Percentiles rank a stretch among this genome's conserved stretches.
Conservation (phyloP, 164 flowering plant species). For the Aristolochia californica region DNA sequence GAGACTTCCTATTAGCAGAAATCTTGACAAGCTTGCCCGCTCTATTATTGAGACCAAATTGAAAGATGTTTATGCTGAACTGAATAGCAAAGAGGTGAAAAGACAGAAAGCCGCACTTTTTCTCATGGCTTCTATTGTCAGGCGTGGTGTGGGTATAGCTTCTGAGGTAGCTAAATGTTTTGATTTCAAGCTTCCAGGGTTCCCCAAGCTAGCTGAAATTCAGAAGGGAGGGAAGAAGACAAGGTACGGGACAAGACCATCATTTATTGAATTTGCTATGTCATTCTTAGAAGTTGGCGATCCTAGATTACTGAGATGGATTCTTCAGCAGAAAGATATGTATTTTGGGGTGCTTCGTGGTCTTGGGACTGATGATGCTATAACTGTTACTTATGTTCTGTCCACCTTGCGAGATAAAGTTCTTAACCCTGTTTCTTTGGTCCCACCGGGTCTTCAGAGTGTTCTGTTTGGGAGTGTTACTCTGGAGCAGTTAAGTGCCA, state of each 20-base stretch:
- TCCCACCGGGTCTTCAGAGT: constrained; percentile 77
- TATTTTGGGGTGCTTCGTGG: constrained; percentile 74
- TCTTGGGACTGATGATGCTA: constrained; percentile 69
- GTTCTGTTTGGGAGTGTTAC: constrained; percentile 90
- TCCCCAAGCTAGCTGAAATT: constrained; percentile 45
- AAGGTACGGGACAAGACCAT: constrained; percentile 38
- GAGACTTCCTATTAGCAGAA: constrained; percentile 30
- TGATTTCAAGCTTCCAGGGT: constrained; percentile 53
- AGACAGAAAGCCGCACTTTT: constrained; percentile 52
- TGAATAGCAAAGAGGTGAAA: constrained; percentile 57
- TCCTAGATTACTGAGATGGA: constrained; percentile 71
- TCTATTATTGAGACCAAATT: constrained; percentile 43
- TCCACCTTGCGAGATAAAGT: constrained; percentile 61
- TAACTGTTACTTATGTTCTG: constrained; percentile 52
- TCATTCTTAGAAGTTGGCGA: constrained; percentile 85
- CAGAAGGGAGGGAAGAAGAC: constrained; percentile 25
- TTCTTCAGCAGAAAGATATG: constrained; percentile 74
- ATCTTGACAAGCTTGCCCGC: constrained; percentile 55
- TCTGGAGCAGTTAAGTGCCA: constrained; percentile 49
- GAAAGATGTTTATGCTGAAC: constrained; percentile 52
- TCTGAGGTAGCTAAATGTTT: constrained; percentile 64
- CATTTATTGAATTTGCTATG: constrained; percentile 78
- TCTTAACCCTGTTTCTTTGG: constrained; percentile 56
- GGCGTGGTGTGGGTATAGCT: constrained; percentile 80
- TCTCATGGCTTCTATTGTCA: constrained; percentile 61